Evolutionary conservation across 2,329 filamentous ascomycete species (phyloP).

Genomic region (Pseudohalonectria lignicola): DNA sequence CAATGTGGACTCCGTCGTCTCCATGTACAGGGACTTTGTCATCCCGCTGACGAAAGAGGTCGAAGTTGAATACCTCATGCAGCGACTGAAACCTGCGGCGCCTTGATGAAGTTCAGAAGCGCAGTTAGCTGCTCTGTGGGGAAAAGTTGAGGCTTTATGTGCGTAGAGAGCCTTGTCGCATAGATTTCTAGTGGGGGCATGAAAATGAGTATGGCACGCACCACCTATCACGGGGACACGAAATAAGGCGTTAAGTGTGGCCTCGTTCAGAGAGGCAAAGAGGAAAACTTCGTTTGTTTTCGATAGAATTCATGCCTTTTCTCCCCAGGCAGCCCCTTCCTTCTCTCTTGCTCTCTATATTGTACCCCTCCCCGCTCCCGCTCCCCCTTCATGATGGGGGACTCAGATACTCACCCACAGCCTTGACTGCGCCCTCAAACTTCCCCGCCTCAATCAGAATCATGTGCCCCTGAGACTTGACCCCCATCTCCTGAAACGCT

Average conservation of each 20-base stretch:
- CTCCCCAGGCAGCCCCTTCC: too few relatives aligned
- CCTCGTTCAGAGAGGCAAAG: too few relatives aligned
- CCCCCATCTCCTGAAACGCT: constrained; percentile 86
- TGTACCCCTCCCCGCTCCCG: too few relatives aligned
- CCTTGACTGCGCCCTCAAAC: constrained; percentile 67
- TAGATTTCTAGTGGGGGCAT: too few relatives aligned
- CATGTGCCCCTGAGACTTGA: constrained; percentile 74
- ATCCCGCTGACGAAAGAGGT: constrained; percentile 98
- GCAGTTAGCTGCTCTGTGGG: too few relatives aligned
- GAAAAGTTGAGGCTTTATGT: too few relatives aligned
- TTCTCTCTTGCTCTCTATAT: too few relatives aligned
- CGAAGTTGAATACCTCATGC: constrained; percentile 97
- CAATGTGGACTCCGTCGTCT: constrained; percentile 80
- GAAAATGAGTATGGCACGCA: background rate
- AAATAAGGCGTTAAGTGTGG: too few relatives aligned
- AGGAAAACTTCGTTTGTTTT: too few relatives aligned
- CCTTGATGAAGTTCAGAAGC: too few relatives aligned
- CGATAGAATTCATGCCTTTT: too few relatives aligned
- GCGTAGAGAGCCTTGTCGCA: too few relatives aligned
- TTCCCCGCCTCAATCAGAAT: constrained; percentile 74
- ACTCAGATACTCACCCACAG: constrained; percentile 62
- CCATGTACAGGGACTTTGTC: constrained; percentile 85
- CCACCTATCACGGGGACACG: background rate
- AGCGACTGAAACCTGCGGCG: constrained; percentile 47
- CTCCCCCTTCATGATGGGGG: constrained; percentile 27